These are phyloP conservation scores for Yamadazyma membranifaciens DNA, from an alignment of 1,139 yeast species.

Conservation along the genomic window DNA sequence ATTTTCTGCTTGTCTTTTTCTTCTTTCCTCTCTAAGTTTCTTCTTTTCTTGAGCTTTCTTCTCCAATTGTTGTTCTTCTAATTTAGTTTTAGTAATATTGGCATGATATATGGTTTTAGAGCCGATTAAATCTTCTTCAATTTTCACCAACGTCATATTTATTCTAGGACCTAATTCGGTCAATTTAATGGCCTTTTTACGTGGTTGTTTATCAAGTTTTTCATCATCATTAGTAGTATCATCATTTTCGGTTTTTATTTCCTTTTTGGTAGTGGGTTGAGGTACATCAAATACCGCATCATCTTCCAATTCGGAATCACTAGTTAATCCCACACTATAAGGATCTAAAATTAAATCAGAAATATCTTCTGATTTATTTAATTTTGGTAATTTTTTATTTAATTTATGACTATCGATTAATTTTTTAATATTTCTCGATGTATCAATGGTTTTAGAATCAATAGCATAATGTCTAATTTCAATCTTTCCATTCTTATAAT, in stretches of 20 bases:
- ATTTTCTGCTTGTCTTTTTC: conserved; percentile 76
- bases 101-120: conserved; percentile 81
- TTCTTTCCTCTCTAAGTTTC: conserved; percentile 67
- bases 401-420: conserved; percentile 61
- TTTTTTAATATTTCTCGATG: conserved; percentile 75
- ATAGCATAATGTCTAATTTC: conserved; percentile 91
- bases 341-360: conserved; percentile 85
- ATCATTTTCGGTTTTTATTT: conserved; percentile 4
- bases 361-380: conserved; percentile 67
- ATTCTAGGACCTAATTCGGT: conserved; percentile 94
- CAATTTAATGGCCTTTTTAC: conserved; percentile 86
- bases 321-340: conserved; percentile 74
- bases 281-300: conserved; percentile 70
- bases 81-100: conserved; percentile 56
- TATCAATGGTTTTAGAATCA: conserved; percentile 83
- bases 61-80: conserved; percentile 63
- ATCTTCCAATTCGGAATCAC: conserved; percentile 93
- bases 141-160: conserved; percentile 71
- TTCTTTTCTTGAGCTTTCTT: conserved; percentile 62
- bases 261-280: conserved; percentile 20
- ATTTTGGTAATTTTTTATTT: conserved; percentile 72
- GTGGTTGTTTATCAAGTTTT: conserved; percentile 26
- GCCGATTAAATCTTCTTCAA: conserved; percentile 80
- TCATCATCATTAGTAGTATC: conserved; percentile 13
- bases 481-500: conserved; percentile 57